Conservation (phyloP, 441 rosid genomes). For the Eutrema salsugineum region DNA sequence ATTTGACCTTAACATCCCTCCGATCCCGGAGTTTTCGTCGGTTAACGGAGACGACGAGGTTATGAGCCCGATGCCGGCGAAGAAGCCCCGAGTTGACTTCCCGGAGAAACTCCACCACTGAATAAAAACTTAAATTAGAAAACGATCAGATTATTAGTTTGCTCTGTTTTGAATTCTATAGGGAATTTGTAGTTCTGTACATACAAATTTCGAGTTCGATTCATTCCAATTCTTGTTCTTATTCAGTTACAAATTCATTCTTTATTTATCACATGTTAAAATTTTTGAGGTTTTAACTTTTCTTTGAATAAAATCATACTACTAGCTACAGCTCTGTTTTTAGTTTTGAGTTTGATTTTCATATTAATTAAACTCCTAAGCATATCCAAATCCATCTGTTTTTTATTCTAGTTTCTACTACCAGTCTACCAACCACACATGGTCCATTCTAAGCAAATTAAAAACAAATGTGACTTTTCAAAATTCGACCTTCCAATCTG, state of each 20-base stretch:
- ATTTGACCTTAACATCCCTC: slow-evolving; percentile 70
- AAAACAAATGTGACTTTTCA: too few species aligned
- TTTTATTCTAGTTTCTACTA: too few species aligned
- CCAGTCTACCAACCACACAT: too few species aligned
- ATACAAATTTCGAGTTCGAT: slow-evolving; percentile 18
- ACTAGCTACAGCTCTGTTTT: background rate
- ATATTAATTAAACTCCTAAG: background rate
- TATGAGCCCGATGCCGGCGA: slow-evolving; percentile 70
- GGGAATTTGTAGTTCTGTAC: slow-evolving; percentile 31
- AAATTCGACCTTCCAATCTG: too few species aligned
- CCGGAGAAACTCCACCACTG: slow-evolving; percentile 12
- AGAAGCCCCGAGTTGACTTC: slow-evolving; percentile 49
- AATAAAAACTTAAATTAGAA: background rate
- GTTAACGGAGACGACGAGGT: slow-evolving; percentile 74
- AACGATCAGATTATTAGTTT: slow-evolving; percentile 6
- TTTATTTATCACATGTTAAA: slow-evolving; percentile 13
- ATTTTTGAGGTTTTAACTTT: background rate
- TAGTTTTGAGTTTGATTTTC: background rate
- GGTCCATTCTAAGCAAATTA: too few species aligned
- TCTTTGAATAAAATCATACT: background rate
- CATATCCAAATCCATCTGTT: background rate
- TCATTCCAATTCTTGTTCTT: slow-evolving; percentile 17
- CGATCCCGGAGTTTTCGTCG: slow-evolving; percentile 48
- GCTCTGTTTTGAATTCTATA: background rate
- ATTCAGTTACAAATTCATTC: background rate